A percentile compares a stretch with the other conserved stretches of the same genome.
These are phyloP conservation scores for Hordeum marinum DNA, from an alignment of 176 grass and related monocot genomes.

Conservation along the genomic window DNA sequence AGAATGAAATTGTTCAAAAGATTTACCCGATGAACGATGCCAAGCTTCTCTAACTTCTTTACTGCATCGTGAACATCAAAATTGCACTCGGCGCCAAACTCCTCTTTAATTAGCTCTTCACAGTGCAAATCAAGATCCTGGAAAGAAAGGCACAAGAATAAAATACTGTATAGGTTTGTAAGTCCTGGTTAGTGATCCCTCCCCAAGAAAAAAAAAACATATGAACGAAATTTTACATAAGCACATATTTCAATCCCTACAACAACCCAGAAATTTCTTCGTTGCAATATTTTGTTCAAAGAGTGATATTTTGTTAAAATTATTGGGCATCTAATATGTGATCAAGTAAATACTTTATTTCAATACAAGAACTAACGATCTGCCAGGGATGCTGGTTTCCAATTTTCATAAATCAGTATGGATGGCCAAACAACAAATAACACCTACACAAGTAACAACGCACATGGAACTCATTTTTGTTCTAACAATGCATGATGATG, in stretches of 20 bases:
- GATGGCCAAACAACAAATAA: background rate
- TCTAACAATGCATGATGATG: background rate
- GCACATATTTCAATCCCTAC: background rate
- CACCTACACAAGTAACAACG: background rate
- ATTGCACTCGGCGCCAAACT: conserved; percentile 68
- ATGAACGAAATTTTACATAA: background rate
- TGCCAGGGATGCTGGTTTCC: background rate
- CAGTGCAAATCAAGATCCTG: conserved; percentile 78
- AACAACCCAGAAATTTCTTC: conserved; percentile 4
- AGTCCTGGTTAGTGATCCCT: background rate
- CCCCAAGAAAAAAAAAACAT: background rate
- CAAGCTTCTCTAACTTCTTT: conserved; percentile 83
- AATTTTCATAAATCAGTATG: background rate
- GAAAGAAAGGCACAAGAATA: background rate
- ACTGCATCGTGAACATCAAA: conserved; percentile 85
- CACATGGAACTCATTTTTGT: background rate
- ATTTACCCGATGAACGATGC: conserved; percentile 75
- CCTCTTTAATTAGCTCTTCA: conserved; percentile 79
- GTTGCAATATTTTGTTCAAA: background rate
- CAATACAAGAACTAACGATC: background rate
- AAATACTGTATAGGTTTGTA: conserved; percentile 1
- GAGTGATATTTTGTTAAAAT: background rate
- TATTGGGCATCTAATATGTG: background rate
- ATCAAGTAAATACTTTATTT: background rate
- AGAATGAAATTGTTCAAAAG: background rate